phyloP scores from a whole-genome alignment of 805 yeast species.

The Wickerhamomyces mucosus region DNA sequence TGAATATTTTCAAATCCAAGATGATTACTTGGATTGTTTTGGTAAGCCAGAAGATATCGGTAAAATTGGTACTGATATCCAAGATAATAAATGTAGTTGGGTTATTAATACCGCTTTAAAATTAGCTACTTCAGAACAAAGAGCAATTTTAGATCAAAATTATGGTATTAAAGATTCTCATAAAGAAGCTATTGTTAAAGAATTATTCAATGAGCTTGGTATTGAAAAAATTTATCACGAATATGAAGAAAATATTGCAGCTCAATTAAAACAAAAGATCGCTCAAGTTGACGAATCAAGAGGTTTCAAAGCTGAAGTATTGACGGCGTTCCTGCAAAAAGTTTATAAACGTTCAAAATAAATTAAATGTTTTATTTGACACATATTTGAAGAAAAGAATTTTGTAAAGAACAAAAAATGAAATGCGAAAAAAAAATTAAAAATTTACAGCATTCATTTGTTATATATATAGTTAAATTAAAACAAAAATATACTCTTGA shows the following conservation, averaged over 20 bases:
- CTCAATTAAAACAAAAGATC: slow-evolving; percentile 54
- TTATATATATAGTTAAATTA: no score
- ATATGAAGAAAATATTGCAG: slow-evolving; percentile 75
- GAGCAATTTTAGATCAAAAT: slow-evolving; percentile 72
- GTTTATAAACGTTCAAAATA: slow-evolving; percentile 91
- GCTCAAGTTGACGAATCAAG: slow-evolving; percentile 75
- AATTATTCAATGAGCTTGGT: slow-evolving; percentile 63
- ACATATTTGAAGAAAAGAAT: no score
- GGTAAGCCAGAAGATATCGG: slow-evolving; percentile 98
- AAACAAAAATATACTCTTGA: no score
- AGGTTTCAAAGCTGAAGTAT: slow-evolving; percentile 88
- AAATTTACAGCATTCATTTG: not conserved
- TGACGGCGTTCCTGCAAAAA: slow-evolving; percentile 76
- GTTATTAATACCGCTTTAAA: slow-evolving; percentile 86
- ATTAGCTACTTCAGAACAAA: slow-evolving; percentile 70
- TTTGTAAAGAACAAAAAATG: no score
- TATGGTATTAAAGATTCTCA: slow-evolving; percentile 79
- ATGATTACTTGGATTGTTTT: slow-evolving; percentile 92
- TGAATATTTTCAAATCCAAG: slow-evolving; percentile 98
- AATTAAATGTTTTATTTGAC: no score
- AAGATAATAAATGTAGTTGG: slow-evolving; percentile 99
- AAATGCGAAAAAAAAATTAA: no score
- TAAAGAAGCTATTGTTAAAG: slow-evolving; percentile 59
- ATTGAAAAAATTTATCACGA: slow-evolving; percentile 62
- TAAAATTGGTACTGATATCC: slow-evolving; percentile 96